Evolutionary conservation across 352 stramenopile genomes (phyloP).

Genomic region (Globisporangium heterothallicum): DNA sequence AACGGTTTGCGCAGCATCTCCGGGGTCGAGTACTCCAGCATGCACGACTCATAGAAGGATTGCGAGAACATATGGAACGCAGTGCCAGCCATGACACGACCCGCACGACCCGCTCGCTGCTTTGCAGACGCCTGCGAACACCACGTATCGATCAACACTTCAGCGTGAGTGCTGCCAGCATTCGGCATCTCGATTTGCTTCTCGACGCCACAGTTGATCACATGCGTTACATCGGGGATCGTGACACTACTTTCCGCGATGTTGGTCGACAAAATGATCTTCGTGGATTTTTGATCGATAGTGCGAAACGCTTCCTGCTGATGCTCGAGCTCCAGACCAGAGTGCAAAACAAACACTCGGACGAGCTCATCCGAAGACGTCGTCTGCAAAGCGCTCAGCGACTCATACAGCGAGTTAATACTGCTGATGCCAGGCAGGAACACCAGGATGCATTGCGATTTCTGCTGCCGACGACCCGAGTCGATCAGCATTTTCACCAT

Average conservation of each 20-base stretch:
- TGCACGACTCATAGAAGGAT: slow-evolving; percentile 56
- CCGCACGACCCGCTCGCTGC: slow-evolving; percentile 84
- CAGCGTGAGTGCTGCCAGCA: slow-evolving; percentile 48
- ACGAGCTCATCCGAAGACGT: slow-evolving; percentile 20
- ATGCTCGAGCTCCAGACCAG: slow-evolving; percentile 65
- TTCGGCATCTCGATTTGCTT: slow-evolving; percentile 85
- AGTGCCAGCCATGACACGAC: slow-evolving; percentile 89
- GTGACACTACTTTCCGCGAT: slow-evolving; percentile 97
- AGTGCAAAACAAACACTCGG: slow-evolving; percentile 62
- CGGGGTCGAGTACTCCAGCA: slow-evolving; percentile 76
- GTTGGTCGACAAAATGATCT: slow-evolving; percentile 96
- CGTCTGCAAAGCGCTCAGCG: slow-evolving; percentile 36
- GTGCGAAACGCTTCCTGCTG: slow-evolving; percentile 65
- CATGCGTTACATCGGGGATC: slow-evolving; percentile 90
- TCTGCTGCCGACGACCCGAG: slow-evolving; percentile 24
- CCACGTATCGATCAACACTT: slow-evolving; percentile 85
- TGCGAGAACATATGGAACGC: slow-evolving; percentile 88
- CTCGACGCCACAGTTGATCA: slow-evolving; percentile 83
- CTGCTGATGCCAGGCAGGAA: slow-evolving; percentile 94
- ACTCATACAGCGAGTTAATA: slow-evolving; percentile 87
- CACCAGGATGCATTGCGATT: slow-evolving; percentile 88
- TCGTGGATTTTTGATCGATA: slow-evolving; percentile 47
- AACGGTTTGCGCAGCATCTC: slow-evolving; percentile 81
- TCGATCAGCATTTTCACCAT: slow-evolving; percentile 56
- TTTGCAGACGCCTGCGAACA: slow-evolving; percentile 91